Conservation (phyloP, 768 basidiomycete species). For the Suillus tomentosus region DNA sequence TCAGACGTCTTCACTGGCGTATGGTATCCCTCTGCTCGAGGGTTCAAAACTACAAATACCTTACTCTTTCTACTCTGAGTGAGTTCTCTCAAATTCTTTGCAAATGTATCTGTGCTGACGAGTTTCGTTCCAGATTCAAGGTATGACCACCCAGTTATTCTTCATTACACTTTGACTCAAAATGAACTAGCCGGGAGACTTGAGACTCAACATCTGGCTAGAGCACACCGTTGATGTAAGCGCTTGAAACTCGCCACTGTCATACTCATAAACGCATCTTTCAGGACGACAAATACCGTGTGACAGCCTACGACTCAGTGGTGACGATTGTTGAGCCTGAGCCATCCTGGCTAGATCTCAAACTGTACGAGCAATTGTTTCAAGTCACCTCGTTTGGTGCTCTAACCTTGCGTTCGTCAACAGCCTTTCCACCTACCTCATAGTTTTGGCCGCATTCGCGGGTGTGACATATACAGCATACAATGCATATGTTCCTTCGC, state of each 20-base stretch:
- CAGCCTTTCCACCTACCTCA: constrained; percentile 69
- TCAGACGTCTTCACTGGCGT: constrained; percentile 62
- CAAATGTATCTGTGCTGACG: constrained; percentile 16
- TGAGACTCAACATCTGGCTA: constrained; percentile 75
- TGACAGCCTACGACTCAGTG: constrained; percentile 72
- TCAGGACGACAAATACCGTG: constrained; percentile 60
- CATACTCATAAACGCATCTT: background rate
- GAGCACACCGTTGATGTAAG: constrained; percentile 67
- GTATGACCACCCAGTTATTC: constrained; percentile 33
- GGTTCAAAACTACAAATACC: constrained; percentile 66
- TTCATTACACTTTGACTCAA: constrained; percentile 10
- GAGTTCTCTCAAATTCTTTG: constrained; percentile 32
- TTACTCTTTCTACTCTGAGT: constrained; percentile 83
- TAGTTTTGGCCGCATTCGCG: constrained; percentile 64
- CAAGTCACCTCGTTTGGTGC: background rate
- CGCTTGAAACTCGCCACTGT: constrained; percentile 10
- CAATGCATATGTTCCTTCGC: constrained; percentile 60
- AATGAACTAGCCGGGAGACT: constrained; percentile 63
- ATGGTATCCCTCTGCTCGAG: constrained; percentile 52
- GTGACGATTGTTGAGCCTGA: constrained; percentile 82
- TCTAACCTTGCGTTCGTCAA: constrained; percentile 3
- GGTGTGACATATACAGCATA: constrained; percentile 68
- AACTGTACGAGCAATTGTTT: constrained; percentile 57
- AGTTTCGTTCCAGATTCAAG: constrained; percentile 53
- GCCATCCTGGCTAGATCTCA: constrained; percentile 73